Evolutionary conservation across 306 rosid species (phyloP).

Genomic region (Quercus suber): DNA sequence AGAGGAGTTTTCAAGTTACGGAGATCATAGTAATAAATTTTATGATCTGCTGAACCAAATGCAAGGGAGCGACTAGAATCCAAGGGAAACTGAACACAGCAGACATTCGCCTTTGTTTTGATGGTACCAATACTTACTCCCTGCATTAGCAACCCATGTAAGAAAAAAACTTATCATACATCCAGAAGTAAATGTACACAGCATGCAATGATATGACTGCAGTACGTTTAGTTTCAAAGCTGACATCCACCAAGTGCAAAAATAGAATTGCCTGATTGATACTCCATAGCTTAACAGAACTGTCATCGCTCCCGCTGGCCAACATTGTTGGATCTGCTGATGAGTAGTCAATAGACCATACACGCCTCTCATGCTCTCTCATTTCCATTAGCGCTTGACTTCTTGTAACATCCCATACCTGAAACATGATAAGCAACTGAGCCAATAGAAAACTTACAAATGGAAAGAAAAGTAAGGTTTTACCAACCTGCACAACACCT

Average conservation of each 20-base stretch:
- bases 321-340: slow-evolving; percentile 92
- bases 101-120: slow-evolving; percentile 91
- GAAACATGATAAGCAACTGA: slow-evolving; percentile 25
- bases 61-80: slow-evolving; percentile 85
- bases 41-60: slow-evolving; percentile 96
- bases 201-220: slow-evolving; percentile 69
- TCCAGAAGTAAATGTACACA: slow-evolving; percentile 44
- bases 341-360: slow-evolving; percentile 95
- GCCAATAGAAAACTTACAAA: slow-evolving; percentile 11
- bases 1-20: slow-evolving; percentile 75
- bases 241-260: slow-evolving; percentile 96
- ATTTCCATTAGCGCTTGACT: slow-evolving; percentile 81
- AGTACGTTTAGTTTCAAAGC: slow-evolving; percentile 98
- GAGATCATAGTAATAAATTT: slow-evolving; percentile 81
- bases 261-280: slow-evolving; percentile 99
- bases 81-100: slow-evolving; percentile 88
- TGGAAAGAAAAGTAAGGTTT: slow-evolving; percentile 14
- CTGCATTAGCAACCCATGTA: slow-evolving; percentile 83
- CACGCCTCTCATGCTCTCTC: slow-evolving; percentile 94
- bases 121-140: slow-evolving; percentile 86
- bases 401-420: slow-evolving; percentile 97
- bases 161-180: slow-evolving; percentile 82
- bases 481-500: slow-evolving; percentile 91
- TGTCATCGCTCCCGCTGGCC: slow-evolving; percentile 95
- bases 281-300: slow-evolving; percentile 99